Base-by-base conservation (phyloP, 495 filamentous ascomycete species). In the Lepraria neglecta region DNA sequence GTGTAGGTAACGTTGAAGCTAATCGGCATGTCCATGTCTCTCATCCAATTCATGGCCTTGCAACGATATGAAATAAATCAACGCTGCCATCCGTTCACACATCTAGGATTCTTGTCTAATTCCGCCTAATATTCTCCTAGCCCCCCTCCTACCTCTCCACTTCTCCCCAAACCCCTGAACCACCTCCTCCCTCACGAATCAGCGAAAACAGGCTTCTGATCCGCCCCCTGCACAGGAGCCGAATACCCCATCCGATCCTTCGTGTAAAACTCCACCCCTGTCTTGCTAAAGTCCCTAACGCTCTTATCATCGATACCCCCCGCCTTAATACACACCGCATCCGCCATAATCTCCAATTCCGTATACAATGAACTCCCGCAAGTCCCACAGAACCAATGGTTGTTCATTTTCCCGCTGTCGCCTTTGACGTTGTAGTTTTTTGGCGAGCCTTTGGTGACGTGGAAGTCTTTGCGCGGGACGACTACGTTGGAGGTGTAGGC, bases 401-500 rank as follows among this genome's bases (percentile, higher is more conserved):
- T 76, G 64, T 79, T 80, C 63, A 76, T 72, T 52, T 79, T 79
- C 15, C 78, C 77, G 6, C 68, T 71, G 38, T 62, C 67, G 3
- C 76, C 78, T 4, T 54, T 66, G 17, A 56, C 67, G 30, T 78
- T 75, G 60, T 75, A 80, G 46, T 67, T 50, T 40, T 64, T 72
- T 11, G 74, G 71, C 51, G 43, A 64, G 69, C 76, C 76, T 65
- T 75, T 76, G 46, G 71, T 76, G 31, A 78, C 64, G 19, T 69
- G 71, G 67, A 79, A 73, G 55, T 58, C 67, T 40, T 54, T 63
- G 43, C 76, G 76, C 27, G 76, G 72, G 21, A 79, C 76, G 9
- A 79, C 71, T 4, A 72, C 74, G 58, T 79, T 80, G 61, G 77
- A 74, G 19, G 77, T 79, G 67, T 72, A 80, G 21, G 75, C 73